A percentile compares a stretch with the other conserved stretches of the same genome.
Conservation (phyloP, 352 stramenopile species). For the Bremia lactucae region DNA sequence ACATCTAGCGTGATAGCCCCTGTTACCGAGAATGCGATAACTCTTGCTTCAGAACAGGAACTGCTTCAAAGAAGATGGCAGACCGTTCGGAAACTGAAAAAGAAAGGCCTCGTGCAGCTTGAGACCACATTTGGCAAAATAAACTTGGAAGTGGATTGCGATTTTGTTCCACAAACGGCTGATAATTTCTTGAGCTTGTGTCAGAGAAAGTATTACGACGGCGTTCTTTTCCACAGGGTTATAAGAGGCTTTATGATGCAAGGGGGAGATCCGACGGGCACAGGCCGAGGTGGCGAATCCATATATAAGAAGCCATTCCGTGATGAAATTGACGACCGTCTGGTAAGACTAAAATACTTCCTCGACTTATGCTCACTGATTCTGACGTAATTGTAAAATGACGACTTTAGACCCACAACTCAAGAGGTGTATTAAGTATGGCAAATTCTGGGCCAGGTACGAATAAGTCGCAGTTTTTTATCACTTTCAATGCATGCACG, state of each 20-base stretch:
- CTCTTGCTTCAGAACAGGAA: constrained; percentile 46
- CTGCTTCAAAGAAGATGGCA: constrained; percentile 73
- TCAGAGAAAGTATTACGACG: constrained; percentile 89
- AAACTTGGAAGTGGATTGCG: constrained; percentile 93
- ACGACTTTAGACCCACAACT: constrained; percentile 72
- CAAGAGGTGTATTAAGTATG: constrained; percentile 91
- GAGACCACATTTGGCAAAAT: constrained; percentile 90
- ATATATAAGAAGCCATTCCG: constrained; percentile 91
- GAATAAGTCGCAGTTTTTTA: constrained; percentile 98
- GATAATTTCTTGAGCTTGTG: constrained; percentile 97
- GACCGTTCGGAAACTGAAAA: constrained; percentile 84
- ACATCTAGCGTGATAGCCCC: constrained; percentile 88
- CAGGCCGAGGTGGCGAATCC: constrained; percentile 88
- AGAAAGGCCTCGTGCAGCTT: constrained; percentile 96
- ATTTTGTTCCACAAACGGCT: constrained; percentile 92
- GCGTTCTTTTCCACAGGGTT: constrained; percentile 91
- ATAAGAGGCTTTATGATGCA: constrained; percentile 96
- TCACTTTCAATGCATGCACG: constrained; percentile 92
- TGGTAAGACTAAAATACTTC: constrained; percentile 37
- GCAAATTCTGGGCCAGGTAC: constrained; percentile 93
- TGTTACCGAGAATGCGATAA: constrained; percentile 47
- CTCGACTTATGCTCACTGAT: neutral
- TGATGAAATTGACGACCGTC: constrained; percentile 95
- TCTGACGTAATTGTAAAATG: constrained; percentile 1
- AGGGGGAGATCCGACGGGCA: constrained; percentile 91